phyloP scores from a whole-genome alignment of 768 basidiomycete genomes.

The Gloeophyllum trabeum region DNA sequence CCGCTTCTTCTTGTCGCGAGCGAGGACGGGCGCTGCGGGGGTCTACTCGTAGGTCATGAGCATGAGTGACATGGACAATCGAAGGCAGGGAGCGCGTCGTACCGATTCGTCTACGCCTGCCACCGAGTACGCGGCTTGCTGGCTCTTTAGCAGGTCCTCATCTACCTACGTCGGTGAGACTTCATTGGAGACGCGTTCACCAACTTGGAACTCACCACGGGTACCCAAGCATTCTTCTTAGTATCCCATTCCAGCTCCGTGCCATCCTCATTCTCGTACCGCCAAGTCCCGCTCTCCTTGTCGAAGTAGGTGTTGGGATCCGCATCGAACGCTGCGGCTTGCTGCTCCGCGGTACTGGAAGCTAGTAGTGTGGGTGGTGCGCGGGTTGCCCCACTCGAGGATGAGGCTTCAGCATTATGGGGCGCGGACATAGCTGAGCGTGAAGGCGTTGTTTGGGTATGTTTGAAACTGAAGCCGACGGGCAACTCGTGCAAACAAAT shows the following conservation, averaged over 20 bases:
- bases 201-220: conserved; percentile 47
- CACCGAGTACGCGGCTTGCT: conserved; percentile 93
- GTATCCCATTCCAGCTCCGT: conserved; percentile 85
- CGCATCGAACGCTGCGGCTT: conserved; percentile 43
- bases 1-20: conserved; percentile 71
- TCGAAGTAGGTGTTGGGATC: conserved; percentile 83
- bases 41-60: conserved; percentile 37
- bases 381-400: neutral
- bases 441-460: too few relatives aligned
- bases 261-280: conserved; percentile 83
- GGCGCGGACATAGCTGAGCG: too few relatives aligned
- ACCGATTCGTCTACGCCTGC: conserved; percentile 92
- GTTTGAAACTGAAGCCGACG: too few relatives aligned
- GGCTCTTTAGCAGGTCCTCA: conserved; percentile 75
- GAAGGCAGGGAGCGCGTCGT: conserved; percentile 16
- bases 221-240: conserved; percentile 68
- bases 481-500: too few relatives aligned
- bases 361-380: neutral
- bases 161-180: conserved; percentile 47
- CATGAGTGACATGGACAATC: conserved; percentile 11
- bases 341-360: neutral
- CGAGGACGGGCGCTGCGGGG: conserved; percentile 79
- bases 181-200: neutral
- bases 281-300: conserved; percentile 67
- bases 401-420: too few relatives aligned